Evolutionary conservation across 495 filamentous ascomycete genomes (phyloP).

Genomic region (Penicillium diatomitis): DNA sequence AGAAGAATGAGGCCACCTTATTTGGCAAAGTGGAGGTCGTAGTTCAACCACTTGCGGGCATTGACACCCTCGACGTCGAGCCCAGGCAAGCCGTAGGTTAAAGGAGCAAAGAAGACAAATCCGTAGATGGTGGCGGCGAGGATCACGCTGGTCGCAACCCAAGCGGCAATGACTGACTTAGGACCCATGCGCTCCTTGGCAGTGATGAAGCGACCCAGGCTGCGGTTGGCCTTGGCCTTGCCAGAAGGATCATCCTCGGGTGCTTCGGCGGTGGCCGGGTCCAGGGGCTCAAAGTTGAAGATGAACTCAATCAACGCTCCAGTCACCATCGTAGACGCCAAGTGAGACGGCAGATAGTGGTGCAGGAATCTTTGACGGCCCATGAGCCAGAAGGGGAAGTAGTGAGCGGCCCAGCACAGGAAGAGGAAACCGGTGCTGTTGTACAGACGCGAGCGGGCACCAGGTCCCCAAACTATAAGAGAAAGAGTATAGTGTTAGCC

Average conservation of each 20-base stretch:
- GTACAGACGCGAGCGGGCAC: conserved; percentile 86
- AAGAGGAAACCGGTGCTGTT: conserved; percentile 99
- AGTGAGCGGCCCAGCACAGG: conserved; percentile 72
- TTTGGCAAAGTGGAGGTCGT: conserved; percentile 98
- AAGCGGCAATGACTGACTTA: conserved; percentile 68
- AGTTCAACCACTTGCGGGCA: conserved; percentile 88
- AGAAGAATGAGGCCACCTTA: conserved; percentile 32
- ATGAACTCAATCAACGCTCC: conserved; percentile 97
- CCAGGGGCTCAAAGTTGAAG: conserved; percentile 75
- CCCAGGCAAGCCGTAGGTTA: conserved; percentile 95
- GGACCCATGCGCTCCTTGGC: conserved; percentile 70
- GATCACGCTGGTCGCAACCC: conserved; percentile 68
- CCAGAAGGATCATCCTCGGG: conserved; percentile 41
- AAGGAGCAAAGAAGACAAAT: conserved; percentile 86
- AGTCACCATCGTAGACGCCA: conserved; percentile 85
- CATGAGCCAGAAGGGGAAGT: conserved; percentile 69
- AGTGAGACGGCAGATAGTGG: conserved; percentile 78
- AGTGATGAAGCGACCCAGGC: conserved; percentile 43
- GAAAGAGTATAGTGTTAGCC: conserved; percentile 1
- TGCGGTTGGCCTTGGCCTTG: conserved; percentile 27
- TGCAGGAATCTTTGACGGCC: conserved; percentile 67
- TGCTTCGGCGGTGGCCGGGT: conserved; percentile 28
- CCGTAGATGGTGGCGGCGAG: conserved; percentile 59
- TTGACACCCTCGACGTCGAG: conserved; percentile 71
- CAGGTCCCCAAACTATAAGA: conserved; percentile 41